Conservation (phyloP, 2,329 filamentous ascomycete genomes). For the Malbranchea cinnamomea region DNA sequence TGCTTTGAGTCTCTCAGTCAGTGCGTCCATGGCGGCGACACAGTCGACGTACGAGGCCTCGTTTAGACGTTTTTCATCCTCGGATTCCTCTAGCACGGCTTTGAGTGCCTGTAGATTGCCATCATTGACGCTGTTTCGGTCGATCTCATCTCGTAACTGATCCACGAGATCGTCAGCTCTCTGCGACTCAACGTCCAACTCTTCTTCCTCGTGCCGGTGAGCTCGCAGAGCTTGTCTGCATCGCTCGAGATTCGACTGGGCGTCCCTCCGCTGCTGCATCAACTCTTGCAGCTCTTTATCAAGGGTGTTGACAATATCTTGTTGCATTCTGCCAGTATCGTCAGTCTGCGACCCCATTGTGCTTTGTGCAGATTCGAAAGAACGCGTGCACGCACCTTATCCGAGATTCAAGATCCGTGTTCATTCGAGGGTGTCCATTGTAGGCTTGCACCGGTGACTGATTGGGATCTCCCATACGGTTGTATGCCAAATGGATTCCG, state of each 20-base stretch:
- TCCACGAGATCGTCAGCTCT: constrained; percentile 46
- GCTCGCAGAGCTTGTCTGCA: constrained; percentile 35
- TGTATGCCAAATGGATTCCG: constrained; percentile 45
- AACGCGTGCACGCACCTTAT: constrained; percentile 31
- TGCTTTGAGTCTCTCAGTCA: constrained; percentile 25
- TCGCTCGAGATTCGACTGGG: constrained; percentile 35
- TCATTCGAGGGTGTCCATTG: constrained; percentile 53
- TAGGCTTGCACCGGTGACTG: constrained; percentile 40
- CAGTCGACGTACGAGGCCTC: constrained; percentile 36
- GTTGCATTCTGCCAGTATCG: constrained; percentile 32
- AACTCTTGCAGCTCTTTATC: constrained; percentile 40
- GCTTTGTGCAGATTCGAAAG: not conserved
- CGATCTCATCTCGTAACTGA: constrained; percentile 51
- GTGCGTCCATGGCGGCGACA: constrained; percentile 27
- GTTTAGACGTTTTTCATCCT: constrained; percentile 31
- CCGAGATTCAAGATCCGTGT: constrained; percentile 56
- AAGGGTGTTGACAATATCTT: constrained; percentile 37
- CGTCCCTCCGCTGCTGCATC: constrained; percentile 33
- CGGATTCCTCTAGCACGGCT: constrained; percentile 41
- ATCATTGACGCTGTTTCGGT: constrained; percentile 46
- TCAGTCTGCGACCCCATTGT: too few species aligned
- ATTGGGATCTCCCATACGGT: constrained; percentile 33
- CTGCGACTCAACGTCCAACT: constrained; percentile 43
- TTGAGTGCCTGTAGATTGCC: constrained; percentile 47
- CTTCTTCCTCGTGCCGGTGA: constrained; percentile 32